These are phyloP conservation scores for Penicillium verhagenii DNA, from an alignment of 495 filamentous ascomycete genomes.

Conservation along the genomic window DNA sequence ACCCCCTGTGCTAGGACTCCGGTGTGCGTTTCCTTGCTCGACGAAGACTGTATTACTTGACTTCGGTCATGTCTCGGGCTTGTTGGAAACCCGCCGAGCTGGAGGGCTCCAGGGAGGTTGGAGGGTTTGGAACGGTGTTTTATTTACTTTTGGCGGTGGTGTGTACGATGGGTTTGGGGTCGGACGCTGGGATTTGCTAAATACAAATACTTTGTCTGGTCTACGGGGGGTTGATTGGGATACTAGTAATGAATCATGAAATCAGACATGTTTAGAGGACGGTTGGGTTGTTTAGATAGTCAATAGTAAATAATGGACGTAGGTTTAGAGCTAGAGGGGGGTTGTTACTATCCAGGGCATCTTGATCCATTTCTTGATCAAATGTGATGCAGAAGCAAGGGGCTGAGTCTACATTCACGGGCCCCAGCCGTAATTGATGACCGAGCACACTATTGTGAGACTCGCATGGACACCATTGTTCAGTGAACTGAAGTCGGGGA, in stretches of 20 bases:
- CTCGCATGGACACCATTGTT: neutral
- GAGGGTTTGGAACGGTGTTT: neutral
- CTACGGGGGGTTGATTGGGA: too few relatives aligned
- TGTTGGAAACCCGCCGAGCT: constrained; percentile 16
- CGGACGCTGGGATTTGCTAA: too few relatives aligned
- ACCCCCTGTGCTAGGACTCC: constrained; percentile 19
- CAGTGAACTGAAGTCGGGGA: neutral
- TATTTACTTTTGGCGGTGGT: too few relatives aligned
- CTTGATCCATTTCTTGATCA: too few relatives aligned
- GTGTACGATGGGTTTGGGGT: too few relatives aligned
- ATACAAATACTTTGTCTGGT: too few relatives aligned
- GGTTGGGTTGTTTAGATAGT: too few relatives aligned
- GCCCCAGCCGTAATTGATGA: constrained; percentile 9
- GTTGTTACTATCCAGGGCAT: constrained; percentile 2
- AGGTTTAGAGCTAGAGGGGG: too few relatives aligned
- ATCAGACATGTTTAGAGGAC: too few relatives aligned
- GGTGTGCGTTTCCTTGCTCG: constrained; percentile 14
- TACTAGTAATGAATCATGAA: too few relatives aligned
- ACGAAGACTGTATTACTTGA: constrained; percentile 17
- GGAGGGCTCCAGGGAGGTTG: neutral
- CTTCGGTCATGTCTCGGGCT: constrained; percentile 20
- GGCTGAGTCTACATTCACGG: constrained; percentile 6
- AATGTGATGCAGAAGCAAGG: constrained; percentile 31
- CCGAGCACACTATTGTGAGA: constrained; percentile 9
- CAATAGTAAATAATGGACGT: too few relatives aligned